phyloP scores from a whole-genome alignment of 208 protist genomes.

The Balamuthia mandrillaris region DNA sequence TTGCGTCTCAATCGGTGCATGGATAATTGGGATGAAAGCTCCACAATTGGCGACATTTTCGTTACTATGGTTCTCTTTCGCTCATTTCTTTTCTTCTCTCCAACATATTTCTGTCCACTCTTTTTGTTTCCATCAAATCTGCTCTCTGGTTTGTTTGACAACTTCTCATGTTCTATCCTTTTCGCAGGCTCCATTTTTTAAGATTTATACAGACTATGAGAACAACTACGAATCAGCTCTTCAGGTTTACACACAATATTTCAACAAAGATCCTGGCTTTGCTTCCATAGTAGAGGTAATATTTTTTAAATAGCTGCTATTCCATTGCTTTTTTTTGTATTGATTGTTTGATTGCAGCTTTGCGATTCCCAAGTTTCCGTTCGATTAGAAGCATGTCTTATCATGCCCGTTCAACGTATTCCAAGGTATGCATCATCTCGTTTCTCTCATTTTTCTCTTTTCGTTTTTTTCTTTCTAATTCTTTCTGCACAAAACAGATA shows the following conservation, averaged over 20 bases:
- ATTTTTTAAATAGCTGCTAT: too few species aligned
- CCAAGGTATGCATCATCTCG: slow-evolving; percentile 22
- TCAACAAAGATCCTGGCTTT: slow-evolving; percentile 36
- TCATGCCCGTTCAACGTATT: slow-evolving; percentile 44
- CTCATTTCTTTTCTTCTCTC: background rate
- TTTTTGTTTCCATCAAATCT: background rate
- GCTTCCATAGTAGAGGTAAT: slow-evolving; percentile 27
- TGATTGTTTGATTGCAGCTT: background rate
- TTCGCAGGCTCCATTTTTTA: slow-evolving; percentile 21
- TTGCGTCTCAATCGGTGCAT: slow-evolving; percentile 8
- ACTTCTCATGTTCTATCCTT: too few species aligned
- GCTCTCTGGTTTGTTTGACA: too few species aligned
- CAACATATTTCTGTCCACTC: background rate
- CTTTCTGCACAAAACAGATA: background rate
- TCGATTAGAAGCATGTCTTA: slow-evolving; percentile 29
- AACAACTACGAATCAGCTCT: slow-evolving; percentile 32
- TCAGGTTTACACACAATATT: slow-evolving; percentile 23
- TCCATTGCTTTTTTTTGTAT: background rate
- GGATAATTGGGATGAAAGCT: slow-evolving; percentile 7
- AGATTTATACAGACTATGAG: slow-evolving; percentile 38
- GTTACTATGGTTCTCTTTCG: background rate
- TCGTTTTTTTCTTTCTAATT: background rate
- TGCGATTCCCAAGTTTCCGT: background rate
- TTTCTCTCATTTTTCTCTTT: background rate
- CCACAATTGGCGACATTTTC: slow-evolving; percentile 38